Evolutionary conservation across 2,329 filamentous ascomycete genomes (phyloP).

Genomic region (Phialophora verrucosa): DNA sequence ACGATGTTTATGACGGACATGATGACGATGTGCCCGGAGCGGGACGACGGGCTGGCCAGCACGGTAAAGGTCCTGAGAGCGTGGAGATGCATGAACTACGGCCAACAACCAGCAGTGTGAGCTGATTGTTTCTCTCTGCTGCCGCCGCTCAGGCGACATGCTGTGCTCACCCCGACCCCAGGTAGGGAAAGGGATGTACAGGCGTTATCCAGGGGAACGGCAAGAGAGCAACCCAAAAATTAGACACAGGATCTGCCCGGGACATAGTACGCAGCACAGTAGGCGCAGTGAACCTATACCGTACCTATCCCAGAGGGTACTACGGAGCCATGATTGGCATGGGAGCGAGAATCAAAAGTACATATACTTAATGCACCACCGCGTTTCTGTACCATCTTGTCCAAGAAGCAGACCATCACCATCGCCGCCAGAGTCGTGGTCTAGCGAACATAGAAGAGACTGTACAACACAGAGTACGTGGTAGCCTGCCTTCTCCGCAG

Average conservation of each 20-base stretch:
- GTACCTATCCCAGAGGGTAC: neutral
- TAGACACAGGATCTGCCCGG: neutral
- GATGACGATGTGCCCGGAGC: neutral
- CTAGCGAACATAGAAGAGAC: too few species aligned
- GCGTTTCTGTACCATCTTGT: neutral
- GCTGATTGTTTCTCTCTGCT: neutral
- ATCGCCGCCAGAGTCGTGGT: too few species aligned
- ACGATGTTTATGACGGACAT: slow-evolving; percentile 15
- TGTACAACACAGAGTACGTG: too few species aligned
- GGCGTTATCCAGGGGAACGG: neutral
- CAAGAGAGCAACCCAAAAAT: neutral
- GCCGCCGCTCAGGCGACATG: neutral
- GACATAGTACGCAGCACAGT: neutral
- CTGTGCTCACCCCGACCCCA: neutral
- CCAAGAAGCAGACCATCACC: neutral
- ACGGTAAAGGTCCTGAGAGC: slow-evolving; percentile 12
- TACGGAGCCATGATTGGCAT: neutral
- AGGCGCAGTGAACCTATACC: neutral
- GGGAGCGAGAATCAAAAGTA: neutral
- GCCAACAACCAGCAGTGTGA: neutral
- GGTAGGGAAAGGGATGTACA: neutral
- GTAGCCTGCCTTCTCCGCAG: too few species aligned
- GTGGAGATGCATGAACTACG: slow-evolving; percentile 12
- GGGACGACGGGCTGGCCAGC: neutral
- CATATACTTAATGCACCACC: neutral